Evolutionary conservation across 129 eudicot genomes (phyloP).

Genomic region (Centaurea solstitialis): DNA sequence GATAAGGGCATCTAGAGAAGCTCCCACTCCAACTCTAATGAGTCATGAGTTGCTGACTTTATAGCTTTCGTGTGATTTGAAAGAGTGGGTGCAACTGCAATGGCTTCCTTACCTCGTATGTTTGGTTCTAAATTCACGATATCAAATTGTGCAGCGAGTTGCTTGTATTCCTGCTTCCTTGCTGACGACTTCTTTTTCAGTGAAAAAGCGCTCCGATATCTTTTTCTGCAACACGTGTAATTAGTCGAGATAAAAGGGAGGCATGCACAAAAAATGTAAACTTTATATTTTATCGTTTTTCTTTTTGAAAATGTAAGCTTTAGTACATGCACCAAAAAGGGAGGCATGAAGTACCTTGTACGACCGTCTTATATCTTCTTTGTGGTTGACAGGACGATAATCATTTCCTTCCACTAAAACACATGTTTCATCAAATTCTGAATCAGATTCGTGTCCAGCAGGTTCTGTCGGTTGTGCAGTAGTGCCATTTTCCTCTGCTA

Average conservation of each 20-base stretch:
- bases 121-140: conserved; percentile 11
- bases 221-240: conserved; percentile 51
- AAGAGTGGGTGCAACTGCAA: neutral
- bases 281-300: neutral
- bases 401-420: conserved; percentile 57
- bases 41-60: conserved; percentile 24
- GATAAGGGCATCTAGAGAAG: conserved; percentile 50
- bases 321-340: neutral
- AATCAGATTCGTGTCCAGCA: conserved; percentile 15
- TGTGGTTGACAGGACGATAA: conserved; percentile 28
- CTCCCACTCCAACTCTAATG: conserved; percentile 78
- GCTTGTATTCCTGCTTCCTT: conserved; percentile 54
- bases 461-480: conserved; percentile 19
- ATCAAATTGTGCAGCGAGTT: conserved; percentile 39
- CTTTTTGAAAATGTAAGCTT: neutral
- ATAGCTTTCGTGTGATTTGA: neutral
- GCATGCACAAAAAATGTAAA: neutral
- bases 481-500: conserved; percentile 22
- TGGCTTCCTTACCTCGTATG: neutral
- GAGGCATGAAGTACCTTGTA: conserved; percentile 55
- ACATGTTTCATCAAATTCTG: conserved; percentile 60
- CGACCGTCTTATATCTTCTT: conserved; percentile 44
- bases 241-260: neutral
- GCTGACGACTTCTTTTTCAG: conserved; percentile 47
- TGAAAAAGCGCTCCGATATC: conserved; percentile 48